phyloP scores from a whole-genome alignment of 306 rosid genomes.

The Dalbergia cultrata region DNA sequence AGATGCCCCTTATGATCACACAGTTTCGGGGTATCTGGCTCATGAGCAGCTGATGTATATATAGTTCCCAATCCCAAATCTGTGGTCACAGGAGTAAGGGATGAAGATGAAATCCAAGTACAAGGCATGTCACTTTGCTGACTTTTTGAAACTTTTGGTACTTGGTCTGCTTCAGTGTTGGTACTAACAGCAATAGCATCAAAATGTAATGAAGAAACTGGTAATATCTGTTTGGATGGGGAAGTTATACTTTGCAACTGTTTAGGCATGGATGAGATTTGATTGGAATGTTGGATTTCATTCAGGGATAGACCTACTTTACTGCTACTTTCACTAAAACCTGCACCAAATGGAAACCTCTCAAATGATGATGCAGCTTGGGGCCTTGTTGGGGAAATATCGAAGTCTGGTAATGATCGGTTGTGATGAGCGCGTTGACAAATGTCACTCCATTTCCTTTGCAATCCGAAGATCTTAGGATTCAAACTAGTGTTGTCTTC shows the following conservation, averaged over 20 bases:
- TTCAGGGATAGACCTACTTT: slow-evolving; percentile 52
- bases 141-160: slow-evolving; percentile 44
- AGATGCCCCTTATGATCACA: slow-evolving; percentile 49
- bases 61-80: slow-evolving; percentile 94
- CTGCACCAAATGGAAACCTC: slow-evolving; percentile 53
- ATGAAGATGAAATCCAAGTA: slow-evolving; percentile 50
- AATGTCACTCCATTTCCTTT: slow-evolving; percentile 80
- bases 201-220: too few relatives aligned
- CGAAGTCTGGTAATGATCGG: slow-evolving; percentile 56
- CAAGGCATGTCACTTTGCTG: slow-evolving; percentile 47
- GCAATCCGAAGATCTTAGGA: slow-evolving; percentile 59
- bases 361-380: slow-evolving; percentile 59
- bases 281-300: slow-evolving; percentile 52
- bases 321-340: slow-evolving; percentile 54
- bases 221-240: too few relatives aligned
- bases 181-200: slow-evolving; percentile 39
- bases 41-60: slow-evolving; percentile 60
- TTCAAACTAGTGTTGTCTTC: slow-evolving; percentile 62
- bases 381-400: slow-evolving; percentile 52
- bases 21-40: slow-evolving; percentile 57
- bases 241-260: slow-evolving; percentile 48
- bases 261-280: slow-evolving; percentile 45
- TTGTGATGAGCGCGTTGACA: slow-evolving; percentile 68
- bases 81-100: slow-evolving; percentile 73
- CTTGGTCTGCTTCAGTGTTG: slow-evolving; percentile 43